Evolutionary conservation across 352 stramenopile genomes (phyloP).

Genomic region (Phytopythium mirpurense): DNA sequence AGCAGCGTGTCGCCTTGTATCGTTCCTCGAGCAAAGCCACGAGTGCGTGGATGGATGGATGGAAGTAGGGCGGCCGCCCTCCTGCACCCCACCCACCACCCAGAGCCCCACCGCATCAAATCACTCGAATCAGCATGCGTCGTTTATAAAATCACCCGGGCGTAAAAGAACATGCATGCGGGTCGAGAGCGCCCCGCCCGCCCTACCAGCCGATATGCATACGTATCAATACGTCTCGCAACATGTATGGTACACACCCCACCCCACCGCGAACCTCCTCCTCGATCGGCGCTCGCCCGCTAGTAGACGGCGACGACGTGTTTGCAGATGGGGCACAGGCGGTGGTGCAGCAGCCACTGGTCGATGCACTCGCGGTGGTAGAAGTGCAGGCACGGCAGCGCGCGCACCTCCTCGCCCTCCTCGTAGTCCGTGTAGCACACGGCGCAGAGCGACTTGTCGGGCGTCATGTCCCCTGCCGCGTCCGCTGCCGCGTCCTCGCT

Average conservation of each 20-base stretch:
- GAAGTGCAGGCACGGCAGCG: conserved; percentile 82
- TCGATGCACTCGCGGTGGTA: conserved; percentile 90
- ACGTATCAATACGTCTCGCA: no score
- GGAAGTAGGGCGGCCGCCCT: no score
- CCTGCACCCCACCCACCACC: no score
- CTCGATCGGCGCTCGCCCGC: background rate
- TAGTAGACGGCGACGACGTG: conserved; percentile 78
- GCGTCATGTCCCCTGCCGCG: no score
- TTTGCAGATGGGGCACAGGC: conserved; percentile 85
- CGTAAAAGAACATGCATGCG: background rate
- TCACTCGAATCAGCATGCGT: background rate
- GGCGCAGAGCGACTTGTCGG: conserved; percentile 75
- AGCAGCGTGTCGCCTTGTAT: no score
- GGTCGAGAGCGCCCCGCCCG: background rate
- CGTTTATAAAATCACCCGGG: background rate
- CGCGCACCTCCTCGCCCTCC: conserved; percentile 67
- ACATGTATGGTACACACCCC: conserved; percentile 5
- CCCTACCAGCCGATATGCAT: no score
- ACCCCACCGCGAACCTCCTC: no score
- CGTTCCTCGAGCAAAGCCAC: no score
- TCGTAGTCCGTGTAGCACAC: conserved; percentile 83
- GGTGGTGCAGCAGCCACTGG: conserved; percentile 84
- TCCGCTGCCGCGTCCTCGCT: no score
- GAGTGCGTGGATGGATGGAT: no score
- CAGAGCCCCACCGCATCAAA: no score